Conservation (phyloP, 306 rosid genomes). For the Abrus precatorius region DNA sequence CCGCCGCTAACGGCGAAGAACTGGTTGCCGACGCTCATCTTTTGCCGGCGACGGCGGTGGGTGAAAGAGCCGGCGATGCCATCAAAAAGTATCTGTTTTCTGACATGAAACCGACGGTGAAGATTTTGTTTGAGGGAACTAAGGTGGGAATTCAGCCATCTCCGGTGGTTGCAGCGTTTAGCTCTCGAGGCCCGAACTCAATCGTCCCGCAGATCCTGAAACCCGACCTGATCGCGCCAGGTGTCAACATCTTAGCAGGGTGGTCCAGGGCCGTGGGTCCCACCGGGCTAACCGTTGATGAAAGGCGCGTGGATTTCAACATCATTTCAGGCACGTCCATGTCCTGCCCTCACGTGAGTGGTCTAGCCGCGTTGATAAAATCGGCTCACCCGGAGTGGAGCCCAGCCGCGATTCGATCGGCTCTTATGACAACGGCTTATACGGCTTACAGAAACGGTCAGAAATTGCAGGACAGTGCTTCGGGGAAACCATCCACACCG, state of each 20-base stretch:
- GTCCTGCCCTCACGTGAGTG: slow-evolving; percentile 99
- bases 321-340: slow-evolving; percentile 94
- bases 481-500: slow-evolving; percentile 78
- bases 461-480: slow-evolving; percentile 66
- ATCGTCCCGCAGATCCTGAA: slow-evolving; percentile 73
- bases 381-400: slow-evolving; percentile 91
- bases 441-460: slow-evolving; percentile 68
- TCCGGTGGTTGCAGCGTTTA: slow-evolving; percentile 94
- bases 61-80: slow-evolving; percentile 62
- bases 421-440: slow-evolving; percentile 94
- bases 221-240: slow-evolving; percentile 94
- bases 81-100: slow-evolving; percentile 64
- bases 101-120: slow-evolving; percentile 66
- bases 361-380: slow-evolving; percentile 80
- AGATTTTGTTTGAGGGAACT: slow-evolving; percentile 76
- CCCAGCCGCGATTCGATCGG: slow-evolving; percentile 86
- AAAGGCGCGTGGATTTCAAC: slow-evolving; percentile 85
- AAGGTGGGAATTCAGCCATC: slow-evolving; percentile 87
- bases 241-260: slow-evolving; percentile 92
- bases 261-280: slow-evolving; percentile 84
- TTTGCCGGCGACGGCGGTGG: slow-evolving; percentile 78
- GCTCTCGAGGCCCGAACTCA: slow-evolving; percentile 85
- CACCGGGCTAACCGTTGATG: slow-evolving; percentile 66
- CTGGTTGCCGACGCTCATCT: slow-evolving; percentile 92
- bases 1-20: slow-evolving; percentile 86